Conservation (phyloP, 805 yeast genomes). For the Yamadazyma paraphyllophila region DNA sequence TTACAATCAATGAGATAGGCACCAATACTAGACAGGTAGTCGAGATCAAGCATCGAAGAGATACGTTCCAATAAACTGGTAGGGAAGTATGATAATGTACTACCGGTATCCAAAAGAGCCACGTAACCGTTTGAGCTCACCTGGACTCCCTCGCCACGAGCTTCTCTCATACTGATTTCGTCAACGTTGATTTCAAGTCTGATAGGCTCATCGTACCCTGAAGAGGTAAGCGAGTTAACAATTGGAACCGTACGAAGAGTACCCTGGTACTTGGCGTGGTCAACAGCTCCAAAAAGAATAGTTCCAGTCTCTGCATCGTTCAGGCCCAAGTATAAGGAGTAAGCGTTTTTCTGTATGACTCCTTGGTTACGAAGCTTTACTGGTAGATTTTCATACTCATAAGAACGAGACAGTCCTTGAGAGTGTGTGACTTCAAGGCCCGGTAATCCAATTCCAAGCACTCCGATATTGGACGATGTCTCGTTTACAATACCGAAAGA, state of each 20-base stretch:
- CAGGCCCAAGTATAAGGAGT: conserved; percentile 37
- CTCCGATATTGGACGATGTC: conserved; percentile 66
- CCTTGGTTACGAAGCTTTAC: conserved; percentile 32
- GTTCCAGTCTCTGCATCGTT: conserved; percentile 26
- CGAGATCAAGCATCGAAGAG: conserved; percentile 40
- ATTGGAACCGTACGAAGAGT: conserved; percentile 23
- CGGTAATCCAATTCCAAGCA: conserved; percentile 68
- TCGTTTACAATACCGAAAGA: conserved; percentile 74
- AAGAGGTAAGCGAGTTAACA: conserved; percentile 38
- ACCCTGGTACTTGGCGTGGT: conserved; percentile 40
- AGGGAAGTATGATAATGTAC: conserved; percentile 46
- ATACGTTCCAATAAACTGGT: conserved; percentile 27
- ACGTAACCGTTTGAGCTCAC: conserved; percentile 19
- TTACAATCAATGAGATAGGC: conserved; percentile 49
- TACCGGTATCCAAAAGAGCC: conserved; percentile 36
- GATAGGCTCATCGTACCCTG: conserved; percentile 38
- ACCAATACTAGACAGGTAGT: conserved; percentile 39
- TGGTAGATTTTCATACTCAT: conserved; percentile 41
- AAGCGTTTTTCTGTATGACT: conserved; percentile 29
- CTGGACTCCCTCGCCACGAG: conserved; percentile 12
- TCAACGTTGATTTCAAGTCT: conserved; percentile 50
- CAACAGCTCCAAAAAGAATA: conserved; percentile 44
- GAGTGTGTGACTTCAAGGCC: conserved; percentile 62
- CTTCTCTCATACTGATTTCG: conserved; percentile 23
- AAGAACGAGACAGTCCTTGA: conserved; percentile 9